Conservation (phyloP, 2,329 filamentous ascomycete genomes). For the Akanthomyces uredinophilus region DNA sequence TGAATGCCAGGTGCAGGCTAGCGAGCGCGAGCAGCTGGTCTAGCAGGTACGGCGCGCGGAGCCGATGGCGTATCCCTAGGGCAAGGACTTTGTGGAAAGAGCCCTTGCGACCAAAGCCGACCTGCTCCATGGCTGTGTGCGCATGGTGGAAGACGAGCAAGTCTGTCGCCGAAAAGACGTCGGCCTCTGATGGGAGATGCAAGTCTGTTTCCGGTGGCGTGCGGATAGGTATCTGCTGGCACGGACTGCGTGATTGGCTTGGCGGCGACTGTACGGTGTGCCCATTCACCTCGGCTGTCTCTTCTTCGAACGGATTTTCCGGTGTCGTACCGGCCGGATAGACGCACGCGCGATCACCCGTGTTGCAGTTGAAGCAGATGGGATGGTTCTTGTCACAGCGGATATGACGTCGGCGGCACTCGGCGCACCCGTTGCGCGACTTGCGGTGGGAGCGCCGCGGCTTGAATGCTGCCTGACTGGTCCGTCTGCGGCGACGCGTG, state of each 20-base stretch:
- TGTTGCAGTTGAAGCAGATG: slow-evolving; percentile 25
- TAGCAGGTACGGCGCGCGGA: slow-evolving; percentile 31
- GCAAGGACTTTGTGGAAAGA: slow-evolving; percentile 5
- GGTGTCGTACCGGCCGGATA: slow-evolving; percentile 14
- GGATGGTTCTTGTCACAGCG: slow-evolving; percentile 30
- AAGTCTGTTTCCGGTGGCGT: background rate
- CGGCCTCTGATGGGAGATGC: background rate
- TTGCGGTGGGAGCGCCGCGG: slow-evolving; percentile 20
- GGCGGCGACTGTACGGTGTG: no score
- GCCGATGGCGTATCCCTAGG: background rate
- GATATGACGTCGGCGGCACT: slow-evolving; percentile 25
- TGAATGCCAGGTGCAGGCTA: background rate
- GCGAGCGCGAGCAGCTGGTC: slow-evolving; percentile 33
- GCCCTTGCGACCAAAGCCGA: slow-evolving; percentile 1
- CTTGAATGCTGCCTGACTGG: background rate
- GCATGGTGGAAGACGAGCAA: slow-evolving; percentile 7
- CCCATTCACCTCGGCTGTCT: background rate
- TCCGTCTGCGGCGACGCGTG: background rate
- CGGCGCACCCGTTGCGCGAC: slow-evolving; percentile 24
- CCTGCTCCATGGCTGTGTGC: background rate
- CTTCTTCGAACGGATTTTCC: background rate
- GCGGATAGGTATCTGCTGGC: background rate
- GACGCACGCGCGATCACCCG: slow-evolving; percentile 23
- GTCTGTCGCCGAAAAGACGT: background rate
- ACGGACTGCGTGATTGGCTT: background rate